Evolutionary conservation across 2,329 filamentous ascomycete species (phyloP), one percentile per base, ranked within the genome.

Genomic region (Monosporascus sp.): DNA sequence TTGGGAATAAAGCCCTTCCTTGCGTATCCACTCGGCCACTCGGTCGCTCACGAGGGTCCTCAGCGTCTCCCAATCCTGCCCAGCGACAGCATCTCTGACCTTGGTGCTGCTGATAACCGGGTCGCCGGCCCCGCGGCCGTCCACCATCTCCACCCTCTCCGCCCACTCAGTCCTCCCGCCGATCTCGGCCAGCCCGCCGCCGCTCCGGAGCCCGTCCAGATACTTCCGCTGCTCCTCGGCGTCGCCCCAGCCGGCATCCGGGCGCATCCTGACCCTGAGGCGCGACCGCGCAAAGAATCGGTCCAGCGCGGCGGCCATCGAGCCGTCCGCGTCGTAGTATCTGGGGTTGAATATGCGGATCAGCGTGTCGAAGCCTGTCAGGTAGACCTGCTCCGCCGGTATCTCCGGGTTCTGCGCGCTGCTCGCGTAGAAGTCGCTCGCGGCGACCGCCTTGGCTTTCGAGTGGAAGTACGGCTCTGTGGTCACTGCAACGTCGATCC

Each of bases 361-460:
- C 7, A 92, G 71, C 0, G 89, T 93, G 62, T 93, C 89, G 65
- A 84, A 93, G 27, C 89, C 89, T 2, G 83, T 80, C 2, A 92
- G 78, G 62, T 89, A 89, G 4, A 88, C 72, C 62, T 90, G 87
- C 50, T 78, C 72, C 7, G 67, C 64, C 9, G 35, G 38, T 31
- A 15, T 52, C 31, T 22, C 45, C 41, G 41, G 48, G 2, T 45
- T 24, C 20, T 39, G 20, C 35, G 35, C 36, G 25, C 18, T 38
- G 7, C 37, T 43, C 59, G 64, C 50, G 58, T 81, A 83, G 38
- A 74, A 72, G 0, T 72, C 71, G 0, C 69, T 67, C 8, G 67
- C 63, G 0, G 75, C 71, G 27, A 92, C 83, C 1, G 81, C 82
- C 14, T 64, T 60, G 7, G 83, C 82, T 71, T 93, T 93, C 63